Base-by-base conservation (phyloP, 1,139 yeast genomes). In the Yamadazyma trypodendri region DNA sequence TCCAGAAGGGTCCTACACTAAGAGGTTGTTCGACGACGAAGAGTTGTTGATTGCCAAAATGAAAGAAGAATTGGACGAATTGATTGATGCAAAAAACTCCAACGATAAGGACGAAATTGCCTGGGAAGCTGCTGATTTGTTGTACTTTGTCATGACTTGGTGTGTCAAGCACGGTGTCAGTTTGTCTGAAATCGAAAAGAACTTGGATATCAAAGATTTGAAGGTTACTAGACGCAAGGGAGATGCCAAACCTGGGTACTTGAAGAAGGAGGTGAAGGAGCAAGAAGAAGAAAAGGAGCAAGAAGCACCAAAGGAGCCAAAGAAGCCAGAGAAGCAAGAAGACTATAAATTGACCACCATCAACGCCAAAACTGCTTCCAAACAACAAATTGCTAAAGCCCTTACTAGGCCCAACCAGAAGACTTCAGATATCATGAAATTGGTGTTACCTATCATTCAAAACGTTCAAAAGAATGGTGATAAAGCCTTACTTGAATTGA, bases 111-210 rank as follows among this genome's bases (percentile, higher is more conserved):
- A 58, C 22, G 97, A 92, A 46, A 77, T 89, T 37, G 84, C 97
- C 0, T 92, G 97, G 96, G 98, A 92, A 64, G 92, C 95, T 40
- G 98, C 98, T 6, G 99, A 94, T 59, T 72, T 92, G 57, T 63
- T 94, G 41, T 92, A 94, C 64, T 94, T 94, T 62, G 90, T 94
- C 9, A 63, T 90, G 72, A 75, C 88, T n/a, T 86, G 88, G 75
- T 79, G 94, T 48, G 83, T 84, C 31, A 82, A 87, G 59, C 70
- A 80, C 51, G 96, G 90, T 25, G 96, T 90, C 28, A 66, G 83
- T 21, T 68, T 90, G 56, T 68, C 76, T 11, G 97, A 90, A 51
- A 81, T 92, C 31, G 96, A 89, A 63, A 76, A 72, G 51, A 89
- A 90, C 60, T 72, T 92, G 55, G 94, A 89, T 54, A 66, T 83